Evolutionary conservation across 139 green algal genomes (phyloP), one percentile per base, ranked within the genome.

Genomic region (Picocystis salinarum): DNA sequence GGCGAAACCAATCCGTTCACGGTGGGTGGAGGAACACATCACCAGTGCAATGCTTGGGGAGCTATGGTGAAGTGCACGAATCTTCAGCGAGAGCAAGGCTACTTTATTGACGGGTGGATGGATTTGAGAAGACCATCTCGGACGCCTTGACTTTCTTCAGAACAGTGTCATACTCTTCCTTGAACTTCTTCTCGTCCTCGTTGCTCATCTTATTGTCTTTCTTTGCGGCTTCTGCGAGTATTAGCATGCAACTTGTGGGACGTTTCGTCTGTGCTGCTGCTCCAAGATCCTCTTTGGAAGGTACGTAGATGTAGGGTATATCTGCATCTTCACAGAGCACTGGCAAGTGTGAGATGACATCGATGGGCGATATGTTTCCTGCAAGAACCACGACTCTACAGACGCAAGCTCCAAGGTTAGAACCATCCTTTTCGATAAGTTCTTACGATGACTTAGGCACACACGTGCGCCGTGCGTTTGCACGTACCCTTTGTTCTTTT

Each of bases 341-440:
- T 19, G 88, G 87, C 31, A 98, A 64, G 57, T 93, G 87, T 1
- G 79, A 89, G 33, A 98, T 78, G 41, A 96, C 87, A 45, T 98
- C 88, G 33, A 98, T 83, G 11, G 88, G 88, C 0, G 79, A 93
- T 50, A 98, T 93, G 61, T 98, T 83, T 3, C 83, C 88, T 28
- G 87, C 88, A 11, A 98, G 76, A 5, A 98, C 61, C 59, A 72
- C 90, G 3, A 96, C 57, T 26, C 83, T 90, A 75, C 48, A 50
- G 7, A n/a, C n/a, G n/a, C n/a, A n/a, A n/a, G n/a, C n/a, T n/a
- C n/a, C n/a, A n/a, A n/a, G n/a, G n/a, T n/a, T n/a, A n/a, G n/a
- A n/a, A n/a, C n/a, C n/a, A n/a, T n/a, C n/a, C n/a, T n/a, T n/a
- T n/a, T n/a, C n/a, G n/a, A n/a, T n/a, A n/a, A n/a, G n/a, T n/a